phyloP scores from a whole-genome alignment of 176 grass and related monocot species.

The Avena sativa region DNA sequence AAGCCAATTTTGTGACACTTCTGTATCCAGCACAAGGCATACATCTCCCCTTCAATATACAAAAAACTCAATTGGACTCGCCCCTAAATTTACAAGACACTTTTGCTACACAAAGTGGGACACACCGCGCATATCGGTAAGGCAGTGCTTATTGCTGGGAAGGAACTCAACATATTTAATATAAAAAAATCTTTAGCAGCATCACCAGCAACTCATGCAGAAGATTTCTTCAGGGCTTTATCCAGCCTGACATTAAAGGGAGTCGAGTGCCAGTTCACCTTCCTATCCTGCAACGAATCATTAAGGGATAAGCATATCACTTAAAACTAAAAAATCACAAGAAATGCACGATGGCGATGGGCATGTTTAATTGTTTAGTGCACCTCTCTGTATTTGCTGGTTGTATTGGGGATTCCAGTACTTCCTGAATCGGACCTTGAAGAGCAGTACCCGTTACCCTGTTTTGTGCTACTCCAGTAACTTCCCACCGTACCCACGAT shows the following conservation, averaged over 20 bases:
- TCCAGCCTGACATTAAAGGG: conserved; percentile 67
- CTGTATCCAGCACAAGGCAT: neutral
- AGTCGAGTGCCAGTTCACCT: conserved; percentile 63
- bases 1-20: conserved; percentile 17
- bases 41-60: conserved; percentile 34
- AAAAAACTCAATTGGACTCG: conserved; percentile 15
- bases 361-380: conserved; percentile 14
- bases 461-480: conserved; percentile 64
- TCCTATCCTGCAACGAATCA: conserved; percentile 58
- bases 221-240: conserved; percentile 56
- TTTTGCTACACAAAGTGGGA: conserved; percentile 25
- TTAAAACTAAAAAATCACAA: neutral
- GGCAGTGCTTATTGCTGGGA: neutral
- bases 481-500: conserved; percentile 84
- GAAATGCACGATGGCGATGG: neutral
- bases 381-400: conserved; percentile 73
- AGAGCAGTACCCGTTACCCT: conserved; percentile 38
- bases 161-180: neutral
- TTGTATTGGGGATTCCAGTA: conserved; percentile 68
- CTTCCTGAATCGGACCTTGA: conserved; percentile 50
- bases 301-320: conserved; percentile 9
- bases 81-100: neutral
- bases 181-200: neutral
- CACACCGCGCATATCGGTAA: neutral
- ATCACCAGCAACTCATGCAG: conserved; percentile 28